Evolutionary conservation across 2,329 filamentous ascomycete genomes (phyloP).

Genomic region (Zymoseptoria crescenta): DNA sequence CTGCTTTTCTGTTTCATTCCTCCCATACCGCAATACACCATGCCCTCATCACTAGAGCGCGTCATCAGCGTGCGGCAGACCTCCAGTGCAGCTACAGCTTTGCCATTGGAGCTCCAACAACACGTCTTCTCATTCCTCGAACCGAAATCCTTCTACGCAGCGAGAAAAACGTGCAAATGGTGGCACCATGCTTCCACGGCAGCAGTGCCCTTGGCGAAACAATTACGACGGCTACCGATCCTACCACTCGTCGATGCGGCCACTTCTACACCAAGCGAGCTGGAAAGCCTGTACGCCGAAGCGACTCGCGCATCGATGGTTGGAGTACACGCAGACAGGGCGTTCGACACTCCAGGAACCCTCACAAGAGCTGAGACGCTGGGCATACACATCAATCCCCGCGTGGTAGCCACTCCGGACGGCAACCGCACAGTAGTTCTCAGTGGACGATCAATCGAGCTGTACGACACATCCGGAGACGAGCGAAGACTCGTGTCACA

Average conservation of each 20-base stretch:
- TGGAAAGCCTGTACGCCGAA: slow-evolving; percentile 23
- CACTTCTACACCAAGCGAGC: slow-evolving; percentile 14
- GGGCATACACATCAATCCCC: slow-evolving; percentile 14
- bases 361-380: slow-evolving; percentile 11
- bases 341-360: slow-evolving; percentile 13
- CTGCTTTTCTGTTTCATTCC: background rate
- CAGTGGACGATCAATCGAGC: slow-evolving; percentile 23
- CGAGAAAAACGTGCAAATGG: slow-evolving; percentile 27
- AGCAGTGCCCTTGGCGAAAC: slow-evolving; percentile 22
- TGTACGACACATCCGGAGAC: slow-evolving; percentile 23
- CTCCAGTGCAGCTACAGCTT: slow-evolving; percentile 17
- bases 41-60: slow-evolving; percentile 10
- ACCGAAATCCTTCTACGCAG: slow-evolving; percentile 25
- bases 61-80: slow-evolving; percentile 13
- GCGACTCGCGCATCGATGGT: slow-evolving; percentile 28
- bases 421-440: slow-evolving; percentile 23
- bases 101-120: slow-evolving; percentile 30
- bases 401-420: slow-evolving; percentile 19
- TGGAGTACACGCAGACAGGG: slow-evolving; percentile 19
- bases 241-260: slow-evolving; percentile 18
- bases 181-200: slow-evolving; percentile 28
- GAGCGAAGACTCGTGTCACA: slow-evolving; percentile 15
- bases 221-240: slow-evolving; percentile 26
- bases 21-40: background rate
- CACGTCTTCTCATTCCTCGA: slow-evolving; percentile 28